Conservation (phyloP, 306 rosid species). For the Inga oerstediana region DNA sequence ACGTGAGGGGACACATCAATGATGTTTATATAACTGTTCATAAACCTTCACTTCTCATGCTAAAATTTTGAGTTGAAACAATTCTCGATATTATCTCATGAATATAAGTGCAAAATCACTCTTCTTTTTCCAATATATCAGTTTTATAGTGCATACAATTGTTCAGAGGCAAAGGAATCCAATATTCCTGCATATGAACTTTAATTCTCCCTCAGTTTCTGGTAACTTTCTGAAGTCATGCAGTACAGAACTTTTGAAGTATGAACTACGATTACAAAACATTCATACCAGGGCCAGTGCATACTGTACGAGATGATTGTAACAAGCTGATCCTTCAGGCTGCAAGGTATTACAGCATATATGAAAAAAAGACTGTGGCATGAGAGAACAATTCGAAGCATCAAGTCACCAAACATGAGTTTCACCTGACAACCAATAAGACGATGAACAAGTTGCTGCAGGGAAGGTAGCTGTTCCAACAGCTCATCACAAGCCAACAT, state of each 20-base stretch:
- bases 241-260: not conserved
- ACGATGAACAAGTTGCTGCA: constrained; percentile 88
- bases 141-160: not conserved
- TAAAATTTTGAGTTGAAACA: not conserved
- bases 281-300: constrained; percentile 87
- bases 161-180: not conserved
- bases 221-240: not conserved
- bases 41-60: not conserved
- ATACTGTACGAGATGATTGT: constrained; percentile 80
- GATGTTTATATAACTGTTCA: not conserved
- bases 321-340: constrained; percentile 96
- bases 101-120: not conserved
- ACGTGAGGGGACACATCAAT: not conserved
- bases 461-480: constrained; percentile 84
- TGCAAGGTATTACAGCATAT: constrained; percentile 50
- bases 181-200: not conserved
- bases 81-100: not conserved
- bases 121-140: not conserved
- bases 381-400: not conserved
- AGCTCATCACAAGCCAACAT: constrained; percentile 55
- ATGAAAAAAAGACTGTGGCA: constrained; percentile 23
- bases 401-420: not conserved
- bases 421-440: constrained; percentile 88
- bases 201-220: not conserved
- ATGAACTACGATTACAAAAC: not conserved